Base-by-base conservation (phyloP, 768 basidiomycete species). In the Kwoniella newhampshirensis region DNA sequence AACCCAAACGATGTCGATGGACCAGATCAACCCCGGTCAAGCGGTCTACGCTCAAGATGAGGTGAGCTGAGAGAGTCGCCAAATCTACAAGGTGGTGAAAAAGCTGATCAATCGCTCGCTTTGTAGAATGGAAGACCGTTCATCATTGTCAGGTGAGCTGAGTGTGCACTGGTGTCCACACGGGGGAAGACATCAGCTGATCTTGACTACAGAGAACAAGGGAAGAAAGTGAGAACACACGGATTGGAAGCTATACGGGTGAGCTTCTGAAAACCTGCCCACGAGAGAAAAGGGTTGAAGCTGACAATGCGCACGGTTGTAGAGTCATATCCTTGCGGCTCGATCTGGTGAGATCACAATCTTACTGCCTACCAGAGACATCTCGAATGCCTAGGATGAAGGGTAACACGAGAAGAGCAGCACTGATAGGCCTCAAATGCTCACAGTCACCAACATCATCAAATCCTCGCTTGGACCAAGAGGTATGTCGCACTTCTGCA, bases 201-300 rank as follows among this genome's bases (percentile, higher is more conserved):
- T 50, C 1, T 39, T 6, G 18, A 20, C 9, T 32, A n/a, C 53
- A 74, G 92, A 27, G 93, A 97, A 71, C 94, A 97, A 77, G 85
- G 81, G 53, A 94, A 77, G 80, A 96, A 92, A 82, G 94, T 90
- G 11, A 83, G 94, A 67, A 84, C 82, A 26, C 92, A 98, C 79
- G 94, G 94, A 49, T 76, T 87, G 60, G 90, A 93, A 77, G 94
- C 94, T 65, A 96, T 98, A 81, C 93, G 94, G 83, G 92, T 90
- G 28, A 39, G 79, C 47, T 47, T 11, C 20, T 37, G 25, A 20
- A 9, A 43, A 35, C 40, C 1, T 41, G 30, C 23, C 2, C 11
- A 13, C 9, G 11, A 18, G 18, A 32, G 28, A 26, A 21, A n/a
- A 32, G 15, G 8, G n/a, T n/a, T n/a, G n/a, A 48, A 30, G 61